Percentiles rank a stretch among this genome's conserved stretches.
phyloP scores from a whole-genome alignment of 768 basidiomycete species.

The Amanita pseudoporphyria region DNA sequence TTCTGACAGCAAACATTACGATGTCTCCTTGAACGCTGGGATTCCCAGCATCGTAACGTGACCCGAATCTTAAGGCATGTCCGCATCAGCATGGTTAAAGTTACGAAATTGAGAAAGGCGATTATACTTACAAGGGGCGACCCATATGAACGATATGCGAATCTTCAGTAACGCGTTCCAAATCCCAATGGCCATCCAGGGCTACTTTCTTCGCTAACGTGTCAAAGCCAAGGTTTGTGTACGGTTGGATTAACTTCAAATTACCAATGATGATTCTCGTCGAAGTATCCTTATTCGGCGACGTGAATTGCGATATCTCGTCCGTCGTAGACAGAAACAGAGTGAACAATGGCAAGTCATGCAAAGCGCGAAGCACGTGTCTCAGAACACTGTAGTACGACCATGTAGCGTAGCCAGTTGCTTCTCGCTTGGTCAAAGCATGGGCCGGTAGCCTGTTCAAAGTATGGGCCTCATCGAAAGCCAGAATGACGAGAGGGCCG shows the following conservation, averaged over 20 bases:
- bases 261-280: constrained; percentile 1
- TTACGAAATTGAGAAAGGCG: background rate
- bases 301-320: background rate
- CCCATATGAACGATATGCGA: too few relatives aligned
- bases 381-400: constrained; percentile 1
- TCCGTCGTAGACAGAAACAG: constrained; percentile 2
- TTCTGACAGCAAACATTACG: too few relatives aligned
- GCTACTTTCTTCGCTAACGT: background rate
- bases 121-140: background rate
- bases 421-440: background rate
- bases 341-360: background rate
- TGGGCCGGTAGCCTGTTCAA: background rate
- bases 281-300: background rate
- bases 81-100: constrained; percentile 1
- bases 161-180: background rate
- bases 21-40: background rate
- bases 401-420: background rate
- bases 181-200: constrained; percentile 1
- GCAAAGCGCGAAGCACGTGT: constrained; percentile 1
- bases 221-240: too few relatives aligned
- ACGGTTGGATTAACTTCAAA: background rate
- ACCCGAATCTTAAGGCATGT: too few relatives aligned
- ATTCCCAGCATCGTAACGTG: constrained; percentile 2
- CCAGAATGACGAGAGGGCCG: background rate
- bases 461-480: background rate